Evolutionary conservation across 73 alveolate genomes (phyloP).

Genomic region (Stentor coeruleus): DNA sequence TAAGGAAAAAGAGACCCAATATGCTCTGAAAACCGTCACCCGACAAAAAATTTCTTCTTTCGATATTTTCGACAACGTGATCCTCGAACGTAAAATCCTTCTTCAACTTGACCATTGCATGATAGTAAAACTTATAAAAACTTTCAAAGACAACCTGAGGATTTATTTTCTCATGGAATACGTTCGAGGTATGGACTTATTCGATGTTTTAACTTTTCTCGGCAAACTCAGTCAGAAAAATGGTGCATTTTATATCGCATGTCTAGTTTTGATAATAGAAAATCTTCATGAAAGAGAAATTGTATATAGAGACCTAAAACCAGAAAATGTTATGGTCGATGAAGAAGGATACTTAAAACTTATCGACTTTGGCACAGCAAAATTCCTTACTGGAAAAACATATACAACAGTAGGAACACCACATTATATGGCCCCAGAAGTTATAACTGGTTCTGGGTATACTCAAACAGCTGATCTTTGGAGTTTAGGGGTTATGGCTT

Average conservation of each 20-base stretch:
- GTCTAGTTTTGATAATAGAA: neutral
- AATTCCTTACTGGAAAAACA: neutral
- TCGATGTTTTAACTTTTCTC: neutral
- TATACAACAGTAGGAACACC: neutral
- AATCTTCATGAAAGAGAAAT: neutral
- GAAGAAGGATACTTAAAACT: neutral
- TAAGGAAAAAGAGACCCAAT: neutral
- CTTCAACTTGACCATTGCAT: neutral
- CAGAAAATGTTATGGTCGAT: neutral
- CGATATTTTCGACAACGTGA: neutral
- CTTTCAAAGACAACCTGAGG: slow-evolving; percentile 26
- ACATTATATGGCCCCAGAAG: neutral
- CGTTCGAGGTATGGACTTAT: neutral
- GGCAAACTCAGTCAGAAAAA: neutral
- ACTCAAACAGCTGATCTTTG: neutral
- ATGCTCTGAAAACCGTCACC: neutral
- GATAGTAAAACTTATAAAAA: neutral
- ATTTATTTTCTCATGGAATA: neutral
- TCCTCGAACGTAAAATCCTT: neutral
- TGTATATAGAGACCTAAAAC: neutral
- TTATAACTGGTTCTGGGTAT: neutral
- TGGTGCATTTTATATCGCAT: neutral
- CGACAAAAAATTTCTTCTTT: neutral
- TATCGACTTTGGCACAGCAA: neutral
- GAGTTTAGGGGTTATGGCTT: neutral